Evolutionary conservation across 1,284 basidiomycete species (phyloP).

Genomic region (Cryptococcus sp.): DNA sequence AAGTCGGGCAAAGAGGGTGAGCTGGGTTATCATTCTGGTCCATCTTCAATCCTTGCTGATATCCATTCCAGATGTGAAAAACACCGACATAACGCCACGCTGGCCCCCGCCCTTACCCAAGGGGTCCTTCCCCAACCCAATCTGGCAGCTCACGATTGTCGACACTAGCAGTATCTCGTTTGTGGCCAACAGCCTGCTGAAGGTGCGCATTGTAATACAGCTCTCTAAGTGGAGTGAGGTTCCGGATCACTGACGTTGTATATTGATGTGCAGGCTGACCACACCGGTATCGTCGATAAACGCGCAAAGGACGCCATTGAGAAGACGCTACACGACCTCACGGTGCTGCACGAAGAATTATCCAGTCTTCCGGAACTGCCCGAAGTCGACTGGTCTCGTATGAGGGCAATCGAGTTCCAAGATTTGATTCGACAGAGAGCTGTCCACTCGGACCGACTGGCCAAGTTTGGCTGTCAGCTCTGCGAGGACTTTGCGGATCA

Average conservation of each 20-base stretch:
- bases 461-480: slow-evolving; percentile 58
- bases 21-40: slow-evolving; percentile 1
- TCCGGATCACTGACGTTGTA: slow-evolving; percentile 3
- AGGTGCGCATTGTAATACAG: slow-evolving; percentile 58
- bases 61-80: slow-evolving; percentile 60
- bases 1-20: slow-evolving; percentile 63
- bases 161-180: slow-evolving; percentile 74
- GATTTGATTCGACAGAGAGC: slow-evolving; percentile 71
- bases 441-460: slow-evolving; percentile 56
- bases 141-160: slow-evolving; percentile 71
- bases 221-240: slow-evolving; percentile 10
- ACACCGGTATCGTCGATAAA: slow-evolving; percentile 55
- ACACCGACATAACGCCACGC: slow-evolving; percentile 64
- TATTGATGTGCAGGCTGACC: slow-evolving; percentile 63
- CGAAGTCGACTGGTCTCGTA: slow-evolving; percentile 81
- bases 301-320: slow-evolving; percentile 60
- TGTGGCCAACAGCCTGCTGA: slow-evolving; percentile 69
- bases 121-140: slow-evolving; percentile 60
- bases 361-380: slow-evolving; percentile 57
- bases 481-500: slow-evolving; percentile 70
- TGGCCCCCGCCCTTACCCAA: slow-evolving; percentile 67
- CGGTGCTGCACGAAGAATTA: slow-evolving; percentile 60
- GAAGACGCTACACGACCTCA: slow-evolving; percentile 53
- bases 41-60: slow-evolving; percentile 1
- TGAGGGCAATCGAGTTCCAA: slow-evolving; percentile 88